Evolutionary conservation across 257 asterid genomes (phyloP).

Genomic region (Lantana camara): DNA sequence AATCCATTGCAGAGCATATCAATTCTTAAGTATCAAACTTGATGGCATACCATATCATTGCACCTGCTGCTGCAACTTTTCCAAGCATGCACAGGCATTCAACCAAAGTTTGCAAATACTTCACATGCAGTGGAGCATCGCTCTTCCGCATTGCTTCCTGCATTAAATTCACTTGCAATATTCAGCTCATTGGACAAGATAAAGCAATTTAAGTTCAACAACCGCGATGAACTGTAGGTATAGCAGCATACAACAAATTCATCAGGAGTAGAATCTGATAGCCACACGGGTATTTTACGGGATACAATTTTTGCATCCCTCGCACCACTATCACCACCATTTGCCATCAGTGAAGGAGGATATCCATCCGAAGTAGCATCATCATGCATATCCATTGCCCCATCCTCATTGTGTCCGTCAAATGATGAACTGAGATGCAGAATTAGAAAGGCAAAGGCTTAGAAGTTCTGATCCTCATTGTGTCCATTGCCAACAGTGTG

Average conservation of each 20-base stretch:
- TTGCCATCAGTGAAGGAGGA: conserved; percentile 50
- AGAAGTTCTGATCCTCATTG: no score
- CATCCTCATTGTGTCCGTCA: conserved; percentile 82
- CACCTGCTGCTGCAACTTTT: conserved; percentile 99
- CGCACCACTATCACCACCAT: conserved; percentile 58
- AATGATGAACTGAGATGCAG: conserved; percentile 58
- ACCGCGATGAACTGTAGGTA: conserved; percentile 32
- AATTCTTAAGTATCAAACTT: conserved; percentile 25
- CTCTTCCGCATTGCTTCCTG: conserved; percentile 94
- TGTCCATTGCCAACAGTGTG: no score
- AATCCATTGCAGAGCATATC: conserved; percentile 16
- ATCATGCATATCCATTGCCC: conserved; percentile 52
- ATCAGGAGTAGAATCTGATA: conserved; percentile 92
- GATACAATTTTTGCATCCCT: conserved; percentile 56
- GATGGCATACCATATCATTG: conserved; percentile 85
- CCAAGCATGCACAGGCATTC: conserved; percentile 98
- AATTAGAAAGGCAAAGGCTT: conserved; percentile 31
- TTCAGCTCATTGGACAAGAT: conserved; percentile 32
- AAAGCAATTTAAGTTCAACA: conserved; percentile 29
- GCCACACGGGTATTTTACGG: conserved; percentile 82
- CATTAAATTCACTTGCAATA: conserved; percentile 35
- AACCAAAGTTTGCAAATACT: conserved; percentile 94
- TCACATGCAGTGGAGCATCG: conserved; percentile 83
- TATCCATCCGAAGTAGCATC: conserved; percentile 57
- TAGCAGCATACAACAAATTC: conserved; percentile 89